Evolutionary conservation across 805 yeast species (phyloP).

Genomic region (Saturnispora hagleri): DNA sequence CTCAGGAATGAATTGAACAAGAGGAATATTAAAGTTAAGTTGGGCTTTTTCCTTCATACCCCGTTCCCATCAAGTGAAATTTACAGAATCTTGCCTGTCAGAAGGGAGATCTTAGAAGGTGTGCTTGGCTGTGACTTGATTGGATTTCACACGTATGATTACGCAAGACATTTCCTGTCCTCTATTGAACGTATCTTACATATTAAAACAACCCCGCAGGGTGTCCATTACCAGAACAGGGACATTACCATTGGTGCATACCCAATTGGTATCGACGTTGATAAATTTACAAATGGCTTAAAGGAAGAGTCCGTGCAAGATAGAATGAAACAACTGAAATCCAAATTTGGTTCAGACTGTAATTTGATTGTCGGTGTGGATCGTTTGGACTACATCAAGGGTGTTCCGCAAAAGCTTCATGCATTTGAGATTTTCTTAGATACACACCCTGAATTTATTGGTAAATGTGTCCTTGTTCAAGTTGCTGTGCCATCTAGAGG

Average conservation of each 20-base stretch:
- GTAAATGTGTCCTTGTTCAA: slow-evolving; percentile 90
- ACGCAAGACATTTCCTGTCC: slow-evolving; percentile 90
- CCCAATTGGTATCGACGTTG: slow-evolving; percentile 98
- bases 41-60: slow-evolving; percentile 93
- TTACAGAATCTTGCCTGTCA: slow-evolving; percentile 89
- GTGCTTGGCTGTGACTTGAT: slow-evolving; percentile 88
- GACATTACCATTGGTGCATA: slow-evolving; percentile 87
- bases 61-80: slow-evolving; percentile 98
- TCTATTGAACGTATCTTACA: slow-evolving; percentile 79
- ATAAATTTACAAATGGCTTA: slow-evolving; percentile 76
- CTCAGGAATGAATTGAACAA: slow-evolving; percentile 52
- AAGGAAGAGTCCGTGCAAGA: slow-evolving; percentile 50
- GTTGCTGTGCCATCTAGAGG: slow-evolving; percentile 97
- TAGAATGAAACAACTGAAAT: slow-evolving; percentile 53
- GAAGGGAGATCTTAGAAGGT: slow-evolving; percentile 86
- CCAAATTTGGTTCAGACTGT: slow-evolving; percentile 58
- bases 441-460: slow-evolving; percentile 97
- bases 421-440: slow-evolving; percentile 89
- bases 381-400: slow-evolving; percentile 92
- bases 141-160: slow-evolving; percentile 99
- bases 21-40: slow-evolving; percentile 45
- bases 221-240: slow-evolving; percentile 69
- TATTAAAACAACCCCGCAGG: slow-evolving; percentile 81
- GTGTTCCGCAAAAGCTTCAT: slow-evolving; percentile 94
- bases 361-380: slow-evolving; percentile 96